Evolutionary conservation across 805 yeast species (phyloP).

Genomic region (Hanseniaspora mollemarum): DNA sequence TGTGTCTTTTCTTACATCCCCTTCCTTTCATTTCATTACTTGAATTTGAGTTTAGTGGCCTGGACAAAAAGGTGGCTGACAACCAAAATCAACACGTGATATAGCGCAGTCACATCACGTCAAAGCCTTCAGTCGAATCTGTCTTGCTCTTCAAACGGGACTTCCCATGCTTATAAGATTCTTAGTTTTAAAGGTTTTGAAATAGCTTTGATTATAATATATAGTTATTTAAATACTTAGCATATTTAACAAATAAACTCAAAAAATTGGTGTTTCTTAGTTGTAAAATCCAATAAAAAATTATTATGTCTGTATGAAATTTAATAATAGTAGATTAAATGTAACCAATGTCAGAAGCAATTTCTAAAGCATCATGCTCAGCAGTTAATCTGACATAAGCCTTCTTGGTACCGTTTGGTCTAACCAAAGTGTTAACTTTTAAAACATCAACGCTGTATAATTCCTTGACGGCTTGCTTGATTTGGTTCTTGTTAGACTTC

Average conservation of each 20-base stretch:
- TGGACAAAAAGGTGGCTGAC: no score
- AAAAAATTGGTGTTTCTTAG: background rate
- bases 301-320: background rate
- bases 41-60: background rate
- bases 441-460: conserved; percentile 91
- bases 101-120: background rate
- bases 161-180: background rate
- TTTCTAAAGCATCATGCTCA: conserved; percentile 98
- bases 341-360: conserved; percentile 99
- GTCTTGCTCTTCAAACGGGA: no score
- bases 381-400: conserved; percentile 98
- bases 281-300: conserved; percentile 1
- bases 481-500: conserved; percentile 96
- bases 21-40: background rate
- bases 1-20: background rate
- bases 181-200: background rate
- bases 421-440: conserved; percentile 90
- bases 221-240: background rate
- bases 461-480: conserved; percentile 96
- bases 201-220: background rate
- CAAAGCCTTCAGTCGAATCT: no score
- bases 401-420: conserved; percentile 99
- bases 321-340: conserved; percentile 43
- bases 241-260: background rate
- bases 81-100: background rate